Evolutionary conservation across 331 rosid species (phyloP), one percentile per base, ranked within the genome.

Genomic region (Cydonia oblonga): DNA sequence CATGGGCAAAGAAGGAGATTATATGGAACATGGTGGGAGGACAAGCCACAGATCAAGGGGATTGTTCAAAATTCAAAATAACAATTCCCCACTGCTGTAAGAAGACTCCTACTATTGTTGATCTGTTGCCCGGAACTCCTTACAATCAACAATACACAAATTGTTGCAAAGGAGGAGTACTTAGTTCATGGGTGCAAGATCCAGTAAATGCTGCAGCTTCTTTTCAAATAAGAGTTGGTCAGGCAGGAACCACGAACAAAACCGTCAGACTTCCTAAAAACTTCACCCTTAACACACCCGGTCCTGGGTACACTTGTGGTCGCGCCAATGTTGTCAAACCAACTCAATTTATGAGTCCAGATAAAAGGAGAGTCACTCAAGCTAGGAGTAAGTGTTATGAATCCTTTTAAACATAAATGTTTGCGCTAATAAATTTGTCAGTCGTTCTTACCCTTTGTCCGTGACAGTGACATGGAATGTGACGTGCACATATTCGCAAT

Each of bases 111-210:
- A 81, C 86, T 0, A 4, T 90, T 33, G 96, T 92, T 16, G 98
- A 93, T 85, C 77, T 90, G 74, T 65, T 93, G 71, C 97, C 96
- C 0, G 98, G 98, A 71, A 82, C 93, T 15, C 93, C 97, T 44
- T 93, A 88, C 83, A 93, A 90, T 77, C 88, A 79, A 76, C 98
- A 90, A 76, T 58, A 81, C 24, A 70, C 91, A 24, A 93, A 93
- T 82, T 93, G 98, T 78, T 90, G 98, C 85, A 89, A 80, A 85
- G 98, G 98, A 8, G 97, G 98, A 58, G 90, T 93, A 49, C 96
- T 93, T 69, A 79, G 78, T 78, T 93, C 98, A 33, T 87, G 85
- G 92, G 89, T 46, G 6, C 98, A 93, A 81, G 96, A 90, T 78
- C 89, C 96, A n/a, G 38, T 51, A 64, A 83, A 85, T 28, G 89